phyloP scores from a whole-genome alignment of 2,329 filamentous ascomycete species.

The Apiospora sp. region DNA sequence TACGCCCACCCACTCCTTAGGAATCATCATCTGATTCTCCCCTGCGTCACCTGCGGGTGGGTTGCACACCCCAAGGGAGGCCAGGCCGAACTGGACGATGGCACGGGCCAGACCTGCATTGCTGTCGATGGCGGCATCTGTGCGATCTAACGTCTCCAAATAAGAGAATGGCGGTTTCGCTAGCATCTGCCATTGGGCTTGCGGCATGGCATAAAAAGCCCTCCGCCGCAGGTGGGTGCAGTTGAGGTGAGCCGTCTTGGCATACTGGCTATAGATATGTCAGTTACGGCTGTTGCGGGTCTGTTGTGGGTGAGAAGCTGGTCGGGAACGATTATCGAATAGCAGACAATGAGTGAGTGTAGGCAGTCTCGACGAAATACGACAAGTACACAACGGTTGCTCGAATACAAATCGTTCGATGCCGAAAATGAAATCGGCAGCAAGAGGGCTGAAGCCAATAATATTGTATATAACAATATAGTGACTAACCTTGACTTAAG shows the following conservation, averaged over 20 bases:
- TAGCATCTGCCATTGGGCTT: slow-evolving; percentile 83
- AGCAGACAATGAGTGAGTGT: slow-evolving; percentile 26
- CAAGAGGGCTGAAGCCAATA: slow-evolving; percentile 19
- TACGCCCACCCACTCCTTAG: slow-evolving; percentile 71
- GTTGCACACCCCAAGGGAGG: slow-evolving; percentile 65
- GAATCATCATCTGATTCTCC: slow-evolving; percentile 46
- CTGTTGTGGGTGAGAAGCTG: not conserved
- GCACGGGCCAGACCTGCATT: slow-evolving; percentile 85
- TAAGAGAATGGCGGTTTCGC: slow-evolving; percentile 83
- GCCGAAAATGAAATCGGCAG: not conserved
- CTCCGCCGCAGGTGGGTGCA: slow-evolving; percentile 90
- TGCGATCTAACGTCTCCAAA: slow-evolving; percentile 76
- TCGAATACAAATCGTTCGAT: not conserved
- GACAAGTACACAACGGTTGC: not conserved
- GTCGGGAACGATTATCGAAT: not conserved
- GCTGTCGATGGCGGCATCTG: slow-evolving; percentile 87
- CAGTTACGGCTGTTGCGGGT: not conserved
- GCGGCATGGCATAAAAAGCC: slow-evolving; percentile 90
- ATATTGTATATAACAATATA: not conserved
- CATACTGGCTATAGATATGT: slow-evolving; percentile 72
- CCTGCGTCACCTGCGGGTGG: slow-evolving; percentile 47
- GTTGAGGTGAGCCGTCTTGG: slow-evolving; percentile 85
- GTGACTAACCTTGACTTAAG: slow-evolving; percentile 1
- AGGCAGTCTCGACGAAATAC: not conserved
- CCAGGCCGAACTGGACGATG: slow-evolving; percentile 75